These are phyloP conservation scores for Pyricularia grisea DNA, from an alignment of 2,329 filamentous ascomycete species.

Conservation along the genomic window DNA sequence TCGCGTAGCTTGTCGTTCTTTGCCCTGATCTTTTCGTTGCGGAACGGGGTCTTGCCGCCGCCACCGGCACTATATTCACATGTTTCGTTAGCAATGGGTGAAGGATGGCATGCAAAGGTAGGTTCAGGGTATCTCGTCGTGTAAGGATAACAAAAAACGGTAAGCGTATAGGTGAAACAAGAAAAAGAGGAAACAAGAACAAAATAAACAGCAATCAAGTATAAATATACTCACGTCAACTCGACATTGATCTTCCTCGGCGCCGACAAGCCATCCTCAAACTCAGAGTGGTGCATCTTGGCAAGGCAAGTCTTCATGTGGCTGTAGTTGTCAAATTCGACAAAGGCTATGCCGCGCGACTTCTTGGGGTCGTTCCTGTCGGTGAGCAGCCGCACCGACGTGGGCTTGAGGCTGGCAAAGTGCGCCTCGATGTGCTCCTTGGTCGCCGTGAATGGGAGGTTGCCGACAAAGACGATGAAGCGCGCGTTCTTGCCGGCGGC, in stretches of 20 bases:
- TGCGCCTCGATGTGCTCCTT: slow-evolving; percentile 59
- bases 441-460: slow-evolving; percentile 80
- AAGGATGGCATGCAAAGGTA: neutral
- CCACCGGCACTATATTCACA: slow-evolving; percentile 58
- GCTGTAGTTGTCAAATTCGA: slow-evolving; percentile 81
- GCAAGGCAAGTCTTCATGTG: slow-evolving; percentile 90
- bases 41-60: slow-evolving; percentile 64
- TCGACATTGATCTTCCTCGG: slow-evolving; percentile 84
- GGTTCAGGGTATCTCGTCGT: no score
- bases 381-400: slow-evolving; percentile 60
- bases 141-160: neutral
- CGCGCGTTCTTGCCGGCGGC: neutral
- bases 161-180: neutral
- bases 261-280: slow-evolving; percentile 45
- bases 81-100: slow-evolving; percentile 6
- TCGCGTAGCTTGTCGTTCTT: slow-evolving; percentile 85
- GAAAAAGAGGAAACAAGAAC: neutral
- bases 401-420: slow-evolving; percentile 67
- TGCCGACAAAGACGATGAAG: slow-evolving; percentile 63
- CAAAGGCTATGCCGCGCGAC: slow-evolving; percentile 71
- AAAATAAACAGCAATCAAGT: neutral
- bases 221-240: slow-evolving; percentile 55
- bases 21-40: slow-evolving; percentile 67
- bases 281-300: slow-evolving; percentile 78
- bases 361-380: slow-evolving; percentile 40